phyloP scores from a whole-genome alignment of 2,329 filamentous ascomycete genomes.

The Tolypocladium inflatum region DNA sequence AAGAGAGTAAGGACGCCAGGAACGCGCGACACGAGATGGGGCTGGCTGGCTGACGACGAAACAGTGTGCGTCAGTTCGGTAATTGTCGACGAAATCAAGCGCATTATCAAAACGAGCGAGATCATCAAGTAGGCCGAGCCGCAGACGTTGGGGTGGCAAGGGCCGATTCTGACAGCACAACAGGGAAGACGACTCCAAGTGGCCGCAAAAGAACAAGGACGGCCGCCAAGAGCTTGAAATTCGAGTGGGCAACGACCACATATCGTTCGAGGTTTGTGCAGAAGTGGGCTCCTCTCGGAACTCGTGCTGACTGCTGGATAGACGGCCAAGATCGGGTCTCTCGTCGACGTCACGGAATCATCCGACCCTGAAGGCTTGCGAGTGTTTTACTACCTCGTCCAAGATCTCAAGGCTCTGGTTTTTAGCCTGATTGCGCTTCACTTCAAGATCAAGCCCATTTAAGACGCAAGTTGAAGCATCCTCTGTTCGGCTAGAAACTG shows the following conservation, averaged over 20 bases:
- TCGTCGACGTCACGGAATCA: slow-evolving; percentile 94
- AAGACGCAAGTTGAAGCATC: slow-evolving; percentile 22
- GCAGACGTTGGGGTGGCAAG: neutral
- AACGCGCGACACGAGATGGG: neutral
- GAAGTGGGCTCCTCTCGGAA: neutral
- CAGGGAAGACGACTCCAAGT: slow-evolving; percentile 96
- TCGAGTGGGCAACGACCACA: slow-evolving; percentile 85
- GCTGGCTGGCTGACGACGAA: neutral
- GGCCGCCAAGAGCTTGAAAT: slow-evolving; percentile 96
- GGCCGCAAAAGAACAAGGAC: slow-evolving; percentile 99
- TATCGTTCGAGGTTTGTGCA: slow-evolving; percentile 78
- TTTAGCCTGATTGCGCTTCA: slow-evolving; percentile 95
- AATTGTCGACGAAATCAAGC: slow-evolving; percentile 88
- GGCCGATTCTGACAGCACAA: neutral
- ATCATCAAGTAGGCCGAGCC: slow-evolving; percentile 70
- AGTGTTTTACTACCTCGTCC: slow-evolving; percentile 97
- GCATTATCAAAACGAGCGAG: slow-evolving; percentile 93
- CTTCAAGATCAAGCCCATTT: slow-evolving; percentile 89
- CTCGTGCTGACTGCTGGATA: slow-evolving; percentile 22
- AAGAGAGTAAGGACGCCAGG: slow-evolving; percentile 71
- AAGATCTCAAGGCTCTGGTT: slow-evolving; percentile 91
- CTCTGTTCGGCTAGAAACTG: neutral
- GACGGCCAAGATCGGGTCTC: slow-evolving; percentile 96
- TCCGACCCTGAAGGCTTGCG: slow-evolving; percentile 90
- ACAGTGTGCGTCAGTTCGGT: slow-evolving; percentile 92